phyloP scores from a whole-genome alignment of 768 basidiomycete species.

The Lactifluus pinguis region DNA sequence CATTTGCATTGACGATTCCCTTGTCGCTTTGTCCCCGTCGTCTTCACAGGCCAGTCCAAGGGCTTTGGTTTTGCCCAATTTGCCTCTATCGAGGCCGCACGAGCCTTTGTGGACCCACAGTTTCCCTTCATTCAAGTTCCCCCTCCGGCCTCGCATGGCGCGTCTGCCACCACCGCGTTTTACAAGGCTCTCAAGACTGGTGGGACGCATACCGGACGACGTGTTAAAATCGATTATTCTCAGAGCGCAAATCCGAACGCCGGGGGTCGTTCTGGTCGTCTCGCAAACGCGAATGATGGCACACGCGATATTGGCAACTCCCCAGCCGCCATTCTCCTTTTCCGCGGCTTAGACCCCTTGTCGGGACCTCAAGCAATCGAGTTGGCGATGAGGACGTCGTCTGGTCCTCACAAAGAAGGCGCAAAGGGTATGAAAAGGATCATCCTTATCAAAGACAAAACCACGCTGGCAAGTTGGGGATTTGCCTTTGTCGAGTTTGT shows the following conservation, averaged over 20 bases:
- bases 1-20: slow-evolving; percentile 57
- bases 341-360: slow-evolving; percentile 83
- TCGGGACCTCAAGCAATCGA: slow-evolving; percentile 85
- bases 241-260: slow-evolving; percentile 72
- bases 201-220: slow-evolving; percentile 63
- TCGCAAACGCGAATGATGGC: slow-evolving; percentile 79
- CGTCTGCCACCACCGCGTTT: slow-evolving; percentile 60
- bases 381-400: slow-evolving; percentile 72
- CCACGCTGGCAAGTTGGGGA: slow-evolving; percentile 82
- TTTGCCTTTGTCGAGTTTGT: slow-evolving; percentile 92
- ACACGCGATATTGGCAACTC: slow-evolving; percentile 91
- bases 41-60: slow-evolving; percentile 68
- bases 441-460: slow-evolving; percentile 81
- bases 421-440: slow-evolving; percentile 84
- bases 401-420: slow-evolving; percentile 68
- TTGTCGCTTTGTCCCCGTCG: slow-evolving; percentile 4
- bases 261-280: slow-evolving; percentile 43
- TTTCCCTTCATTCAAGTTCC: slow-evolving; percentile 90
- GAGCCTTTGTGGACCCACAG: slow-evolving; percentile 81
- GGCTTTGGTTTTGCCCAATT: slow-evolving; percentile 98
- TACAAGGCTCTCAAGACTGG: slow-evolving; percentile 70
- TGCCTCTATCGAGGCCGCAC: slow-evolving; percentile 73
- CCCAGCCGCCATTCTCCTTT: slow-evolving; percentile 73
- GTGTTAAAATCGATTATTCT: slow-evolving; percentile 95
- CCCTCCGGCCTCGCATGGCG: slow-evolving; percentile 83